phyloP scores from a whole-genome alignment of 805 yeast species.

The Ogataea paradorogensis region DNA sequence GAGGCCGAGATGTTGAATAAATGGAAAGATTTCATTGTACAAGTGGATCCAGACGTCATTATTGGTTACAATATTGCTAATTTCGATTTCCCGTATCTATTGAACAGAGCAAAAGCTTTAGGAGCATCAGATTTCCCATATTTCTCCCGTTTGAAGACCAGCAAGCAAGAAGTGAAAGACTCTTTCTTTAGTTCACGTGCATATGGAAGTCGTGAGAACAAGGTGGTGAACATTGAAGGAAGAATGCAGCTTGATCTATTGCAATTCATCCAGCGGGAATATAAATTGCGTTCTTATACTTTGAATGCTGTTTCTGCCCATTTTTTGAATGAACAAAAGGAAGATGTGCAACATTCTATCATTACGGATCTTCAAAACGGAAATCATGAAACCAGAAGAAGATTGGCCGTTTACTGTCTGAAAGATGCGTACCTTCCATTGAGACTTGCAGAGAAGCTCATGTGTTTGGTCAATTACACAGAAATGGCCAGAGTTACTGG shows the following conservation, averaged over 20 bases:
- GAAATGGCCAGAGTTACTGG: constrained; percentile 99
- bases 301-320: constrained; percentile 93
- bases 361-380: constrained; percentile 95
- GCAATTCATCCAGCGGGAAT: constrained; percentile 92
- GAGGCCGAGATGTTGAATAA: constrained; percentile 80
- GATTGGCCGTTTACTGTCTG: constrained; percentile 94
- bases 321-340: constrained; percentile 92
- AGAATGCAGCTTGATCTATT: constrained; percentile 91
- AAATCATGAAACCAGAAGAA: constrained; percentile 83
- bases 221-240: constrained; percentile 90
- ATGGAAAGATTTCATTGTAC: constrained; percentile 84
- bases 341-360: constrained; percentile 96
- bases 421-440: constrained; percentile 94
- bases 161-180: constrained; percentile 76
- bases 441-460: constrained; percentile 82
- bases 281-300: constrained; percentile 90
- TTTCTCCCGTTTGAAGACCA: constrained; percentile 71
- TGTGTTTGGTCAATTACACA: constrained; percentile 95
- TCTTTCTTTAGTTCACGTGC: constrained; percentile 90
- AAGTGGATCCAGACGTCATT: constrained; percentile 91
- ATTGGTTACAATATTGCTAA: constrained; percentile 95
- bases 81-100: constrained; percentile 89
- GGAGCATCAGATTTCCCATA: constrained; percentile 68
- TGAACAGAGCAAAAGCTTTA: constrained; percentile 82
- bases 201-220: constrained; percentile 92